phyloP scores from a whole-genome alignment of 148 eudicot genomes.

The Fallopia convolvulus region DNA sequence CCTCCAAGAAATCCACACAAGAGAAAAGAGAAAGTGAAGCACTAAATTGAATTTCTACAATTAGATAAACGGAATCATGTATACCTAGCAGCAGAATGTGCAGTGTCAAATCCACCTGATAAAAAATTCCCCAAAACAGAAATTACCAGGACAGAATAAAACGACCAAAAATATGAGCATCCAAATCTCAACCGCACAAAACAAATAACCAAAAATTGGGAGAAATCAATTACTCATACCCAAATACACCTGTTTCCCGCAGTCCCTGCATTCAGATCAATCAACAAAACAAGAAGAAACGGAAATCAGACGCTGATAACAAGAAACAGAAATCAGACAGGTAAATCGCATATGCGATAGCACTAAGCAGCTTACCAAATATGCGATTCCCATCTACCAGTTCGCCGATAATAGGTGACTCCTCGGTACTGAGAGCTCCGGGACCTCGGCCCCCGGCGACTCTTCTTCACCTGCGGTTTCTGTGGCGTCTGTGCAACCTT shows the following conservation, averaged over 20 bases:
- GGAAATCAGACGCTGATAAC: neutral
- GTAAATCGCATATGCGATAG: neutral
- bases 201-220: neutral
- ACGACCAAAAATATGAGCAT: too few relatives aligned
- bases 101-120: slow-evolving; percentile 92
- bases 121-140: neutral
- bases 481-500: slow-evolving; percentile 19
- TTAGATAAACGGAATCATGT: slow-evolving; percentile 1
- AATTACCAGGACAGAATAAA: neutral
- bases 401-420: slow-evolving; percentile 60
- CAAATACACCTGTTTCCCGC: slow-evolving; percentile 87
- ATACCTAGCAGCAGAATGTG: slow-evolving; percentile 86
- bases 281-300: neutral
- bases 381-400: slow-evolving; percentile 75
- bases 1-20: neutral
- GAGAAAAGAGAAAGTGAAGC: neutral
- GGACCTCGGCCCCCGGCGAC: slow-evolving; percentile 65
- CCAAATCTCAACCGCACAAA: neutral
- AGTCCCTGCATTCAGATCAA: slow-evolving; percentile 48
- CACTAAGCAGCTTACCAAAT: slow-evolving; percentile 13
- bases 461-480: slow-evolving; percentile 37
- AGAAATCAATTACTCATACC: slow-evolving; percentile 31
- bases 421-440: slow-evolving; percentile 68
- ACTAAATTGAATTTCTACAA: neutral
- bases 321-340: neutral